A percentile compares a stretch with the other conserved stretches of the same genome.
Evolutionary conservation across 2,329 filamentous ascomycete species (phyloP).

Genomic region (Cercospora canescens): DNA sequence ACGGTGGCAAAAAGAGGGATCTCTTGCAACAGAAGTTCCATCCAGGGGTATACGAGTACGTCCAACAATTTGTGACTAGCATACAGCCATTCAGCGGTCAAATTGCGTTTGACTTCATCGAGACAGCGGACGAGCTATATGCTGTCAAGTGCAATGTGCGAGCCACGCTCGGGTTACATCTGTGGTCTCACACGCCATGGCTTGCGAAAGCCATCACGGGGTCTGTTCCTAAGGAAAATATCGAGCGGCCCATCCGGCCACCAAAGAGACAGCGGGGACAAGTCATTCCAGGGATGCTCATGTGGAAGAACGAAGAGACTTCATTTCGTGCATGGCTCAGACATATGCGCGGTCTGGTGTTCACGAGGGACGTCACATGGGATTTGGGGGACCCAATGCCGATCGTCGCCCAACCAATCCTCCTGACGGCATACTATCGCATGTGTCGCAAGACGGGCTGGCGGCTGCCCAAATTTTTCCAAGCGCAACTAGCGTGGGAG

Average conservation of each 20-base stretch:
- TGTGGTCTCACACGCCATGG: slow-evolving; percentile 29
- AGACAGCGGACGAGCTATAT: slow-evolving; percentile 25
- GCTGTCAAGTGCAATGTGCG: slow-evolving; percentile 36
- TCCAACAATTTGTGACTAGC: slow-evolving; percentile 22
- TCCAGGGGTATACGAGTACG: slow-evolving; percentile 28
- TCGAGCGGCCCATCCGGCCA: slow-evolving; percentile 21
- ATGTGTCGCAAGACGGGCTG: slow-evolving; percentile 10
- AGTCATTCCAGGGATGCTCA: slow-evolving; percentile 23
- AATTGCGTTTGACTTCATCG: slow-evolving; percentile 35
- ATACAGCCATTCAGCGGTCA: slow-evolving; percentile 25
- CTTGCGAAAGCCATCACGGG: slow-evolving; percentile 20
- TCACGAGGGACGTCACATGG: slow-evolving; percentile 35
- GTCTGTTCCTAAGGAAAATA: slow-evolving; percentile 16
- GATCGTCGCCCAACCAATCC: slow-evolving; percentile 34
- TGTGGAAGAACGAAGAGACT: slow-evolving; percentile 31
- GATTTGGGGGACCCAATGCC: slow-evolving; percentile 28
- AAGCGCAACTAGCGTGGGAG: slow-evolving; percentile 20
- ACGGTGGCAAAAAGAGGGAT: slow-evolving; percentile 33
- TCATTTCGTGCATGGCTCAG: slow-evolving; percentile 23
- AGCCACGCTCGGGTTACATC: slow-evolving; percentile 33
- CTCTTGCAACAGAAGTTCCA: slow-evolving; percentile 30
- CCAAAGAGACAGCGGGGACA: slow-evolving; percentile 12
- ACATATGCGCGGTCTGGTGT: slow-evolving; percentile 33
- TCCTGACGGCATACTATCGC: slow-evolving; percentile 34
- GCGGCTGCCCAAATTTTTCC: slow-evolving; percentile 18